Base-by-base conservation (phyloP, 2,329 filamentous ascomycete species). In the Xylariomycetidae sp. region DNA sequence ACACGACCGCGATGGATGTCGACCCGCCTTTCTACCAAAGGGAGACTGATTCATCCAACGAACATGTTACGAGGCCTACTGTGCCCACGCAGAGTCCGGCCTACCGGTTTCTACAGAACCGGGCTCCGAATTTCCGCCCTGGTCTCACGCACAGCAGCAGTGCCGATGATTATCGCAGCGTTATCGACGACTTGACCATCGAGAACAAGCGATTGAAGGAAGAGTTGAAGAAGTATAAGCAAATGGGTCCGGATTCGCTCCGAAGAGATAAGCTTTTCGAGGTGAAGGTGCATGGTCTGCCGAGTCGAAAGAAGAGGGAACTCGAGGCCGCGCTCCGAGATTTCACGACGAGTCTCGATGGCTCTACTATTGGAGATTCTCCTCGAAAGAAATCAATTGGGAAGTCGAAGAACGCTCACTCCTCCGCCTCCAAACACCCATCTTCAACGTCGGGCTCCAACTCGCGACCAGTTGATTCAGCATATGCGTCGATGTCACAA, bases 171-270 rank as follows among this genome's bases (percentile, higher is more conserved):
- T 89, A 80, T 40, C 72, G 87, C 29, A 83, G 83, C 45, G 85
- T 94, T 12, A 94, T 94, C 30, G 87, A 94, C 49, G 88, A 94
- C 53, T 60, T 94, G 38, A 94, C 87, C 0, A 67, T 94, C 16
- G 83, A 88, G 53, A 94, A 92, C 54, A 85, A 87, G 55, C 81
- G 78, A 32, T 58, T 94, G 40, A 88, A 82, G 61, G 79, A 82
- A 45, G 78, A 80, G 49, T 51, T 94, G 34, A 82, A 76, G 49
- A 80, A 76, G 33, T 85, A 85, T 41, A 82, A 85, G 55, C 79
- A 77, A 42, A 62, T 75, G 16, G 77, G 82, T 2, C 77, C 79
- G 13, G 71, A 80, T 26, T 74, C 82, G 42, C 61, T 89, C 31
- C 74, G 80, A 20, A 77, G 81, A 29, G 85, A 94, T 18, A 88